Base-by-base conservation (phyloP, 2,329 filamentous ascomycete genomes). In the Coccinonectria pachysandricola region DNA sequence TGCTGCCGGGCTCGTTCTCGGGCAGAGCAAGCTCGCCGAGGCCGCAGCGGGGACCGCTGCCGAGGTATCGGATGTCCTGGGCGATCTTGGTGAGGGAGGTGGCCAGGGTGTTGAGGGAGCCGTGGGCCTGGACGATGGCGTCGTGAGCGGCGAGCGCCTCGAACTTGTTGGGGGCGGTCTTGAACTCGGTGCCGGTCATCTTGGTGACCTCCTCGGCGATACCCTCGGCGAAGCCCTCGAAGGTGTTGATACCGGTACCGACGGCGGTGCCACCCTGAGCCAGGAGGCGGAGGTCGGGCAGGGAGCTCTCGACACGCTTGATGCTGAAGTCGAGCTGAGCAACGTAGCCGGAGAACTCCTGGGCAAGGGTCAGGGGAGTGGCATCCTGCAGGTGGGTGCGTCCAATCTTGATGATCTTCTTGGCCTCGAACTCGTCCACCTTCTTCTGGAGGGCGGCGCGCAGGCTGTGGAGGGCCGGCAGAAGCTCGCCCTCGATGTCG, bases 151-250 rank as follows among this genome's bases (percentile, higher is more conserved):
- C 91, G 21, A 98, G 76, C 4, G 91, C 79, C 65, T 96, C 91
- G 52, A 98, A 98, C 68, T 98, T 98, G 75, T 98, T 98, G 42
- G 91, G 88, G 8, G 91, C 91, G 7, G 91, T 96, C 64, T 83
- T 75, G 69, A 98, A 98, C 52, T 91, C 68, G 46, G 80, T 86
- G 45, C 87, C 87, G 3, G 91, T 94, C 74, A 94, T 82, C 60
- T 82, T 87, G 64, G 65, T 78, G 37, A 98, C 85, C 61, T 96
- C 87, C 32, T 78, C 72, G 19, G 91, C 91, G 46, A 98, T 83
- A 35, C 75, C 85, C 66, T 93, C 87, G 32, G 86, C 91, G 52
- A 98, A 98, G 38, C 91, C 91, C 60, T 81, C 78, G 60, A 86
- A 95, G 31, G 91, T 96, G 71, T 98, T 98, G 61, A 98, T 80